Base-by-base conservation (phyloP, 73 alveolate genomes). In the Uronychia setigera region DNA sequence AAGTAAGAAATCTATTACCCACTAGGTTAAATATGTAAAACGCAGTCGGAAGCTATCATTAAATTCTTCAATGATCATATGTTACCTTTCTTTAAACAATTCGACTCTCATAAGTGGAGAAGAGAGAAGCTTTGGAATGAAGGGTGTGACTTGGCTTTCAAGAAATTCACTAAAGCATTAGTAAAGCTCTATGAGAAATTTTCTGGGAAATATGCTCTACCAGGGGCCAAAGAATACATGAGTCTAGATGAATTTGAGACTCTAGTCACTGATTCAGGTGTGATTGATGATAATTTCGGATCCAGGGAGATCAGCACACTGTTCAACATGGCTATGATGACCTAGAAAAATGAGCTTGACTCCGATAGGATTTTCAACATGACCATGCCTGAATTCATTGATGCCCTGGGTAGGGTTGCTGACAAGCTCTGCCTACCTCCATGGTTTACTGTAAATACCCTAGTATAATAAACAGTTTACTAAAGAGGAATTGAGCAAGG, bases 191-290 rank as follows among this genome's bases (percentile, higher is more conserved):
- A 86, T 78, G 58, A 80, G 57, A 81, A 81, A 77, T 86, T 80
- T 81, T 76, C 89, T 0, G 97, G 97, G 28, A 91, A 92, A 74
- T 89, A 95, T 57, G 96, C 97, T 5, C 85, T 91, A 11, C 99
- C 99, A 33, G 99, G 99, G 28, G 81, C 91, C 33, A 35, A 83
- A 13, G 87, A 83, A 79, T 95, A 79, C 82, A 93, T 95, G 94
- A 92, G 94, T n/a, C 77, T 95, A 33, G 92, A 92, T 76, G 99
- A 96, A 59, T 90, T 90, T 76, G 34, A 32, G 30, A 84, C 77
- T 30, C 29, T 90, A 75, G 60, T 90, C 33, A 79, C 87, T 1
- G 35, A 46, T 14, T 79, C 95, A 29, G 92, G 92, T 25, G 91
- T 90, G 0, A 46, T 80, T 13, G 90, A 80, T 85, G 95, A 86